These are phyloP conservation scores for Candida maris DNA, from an alignment of 805 yeast species.

Conservation along the genomic window DNA sequence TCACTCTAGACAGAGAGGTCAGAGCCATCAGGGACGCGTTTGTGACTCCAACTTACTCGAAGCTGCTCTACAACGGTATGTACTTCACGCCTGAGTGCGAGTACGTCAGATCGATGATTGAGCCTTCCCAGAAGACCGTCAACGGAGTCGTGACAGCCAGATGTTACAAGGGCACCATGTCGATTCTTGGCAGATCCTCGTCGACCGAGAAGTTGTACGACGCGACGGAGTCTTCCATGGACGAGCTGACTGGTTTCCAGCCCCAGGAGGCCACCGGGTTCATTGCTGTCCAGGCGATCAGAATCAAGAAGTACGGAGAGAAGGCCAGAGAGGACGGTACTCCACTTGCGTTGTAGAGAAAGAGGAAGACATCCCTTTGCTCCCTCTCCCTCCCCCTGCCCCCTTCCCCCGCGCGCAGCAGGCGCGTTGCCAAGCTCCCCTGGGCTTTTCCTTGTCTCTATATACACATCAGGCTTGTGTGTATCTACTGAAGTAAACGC, in stretches of 20 bases:
- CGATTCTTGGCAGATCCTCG: slow-evolving; percentile 89
- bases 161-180: slow-evolving; percentile 85
- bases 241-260: slow-evolving; percentile 95
- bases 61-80: slow-evolving; percentile 92
- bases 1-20: slow-evolving; percentile 95
- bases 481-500: no score
- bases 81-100: slow-evolving; percentile 99
- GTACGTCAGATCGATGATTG: slow-evolving; percentile 88
- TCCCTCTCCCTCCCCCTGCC: no score
- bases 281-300: slow-evolving; percentile 96
- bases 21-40: slow-evolving; percentile 94
- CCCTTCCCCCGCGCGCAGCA: no score
- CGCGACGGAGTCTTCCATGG: slow-evolving; percentile 98
- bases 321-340: slow-evolving; percentile 80
- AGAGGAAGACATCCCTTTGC: no score
- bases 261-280: slow-evolving; percentile 97
- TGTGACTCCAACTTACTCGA: slow-evolving; percentile 89
- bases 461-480: no score
- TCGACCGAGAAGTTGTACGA: slow-evolving; percentile 95
- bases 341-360: slow-evolving; percentile 43
- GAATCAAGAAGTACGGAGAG: slow-evolving; percentile 97
- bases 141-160: slow-evolving; percentile 95
- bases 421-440: no score
- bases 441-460: no score
- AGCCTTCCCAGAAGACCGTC: slow-evolving; percentile 91